These are phyloP conservation scores for Colletotrichum filicis DNA, from an alignment of 2,329 filamentous ascomycete genomes.

Conservation along the genomic window DNA sequence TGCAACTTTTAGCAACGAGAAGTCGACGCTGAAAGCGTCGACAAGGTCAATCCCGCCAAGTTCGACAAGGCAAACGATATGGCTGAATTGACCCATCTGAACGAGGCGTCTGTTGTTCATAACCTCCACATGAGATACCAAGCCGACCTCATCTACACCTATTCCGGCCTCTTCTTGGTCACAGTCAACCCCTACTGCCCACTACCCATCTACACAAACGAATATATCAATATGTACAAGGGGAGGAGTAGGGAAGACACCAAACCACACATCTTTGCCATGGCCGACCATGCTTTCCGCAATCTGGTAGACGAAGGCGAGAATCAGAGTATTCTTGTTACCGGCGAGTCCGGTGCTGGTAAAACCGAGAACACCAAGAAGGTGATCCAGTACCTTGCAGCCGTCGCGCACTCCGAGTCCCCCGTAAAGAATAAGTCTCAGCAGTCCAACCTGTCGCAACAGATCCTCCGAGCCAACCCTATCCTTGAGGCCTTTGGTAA, in stretches of 20 bases:
- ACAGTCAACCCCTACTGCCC: constrained; percentile 97
- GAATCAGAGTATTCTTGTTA: constrained; percentile 98
- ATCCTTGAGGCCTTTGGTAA: constrained; percentile 99
- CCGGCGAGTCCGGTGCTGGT: constrained; percentile 95
- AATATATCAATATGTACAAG: constrained; percentile 98
- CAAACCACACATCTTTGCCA: constrained; percentile 96
- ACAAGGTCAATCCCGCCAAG: constrained; percentile 99
- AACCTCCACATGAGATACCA: constrained; percentile 96
- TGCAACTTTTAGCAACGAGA: constrained; percentile 76
- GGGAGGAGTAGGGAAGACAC: constrained; percentile 92
- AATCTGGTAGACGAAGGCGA: constrained; percentile 94
- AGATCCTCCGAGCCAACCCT: constrained; percentile 95
- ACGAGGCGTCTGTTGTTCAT: constrained; percentile 97
- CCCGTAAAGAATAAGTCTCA: constrained; percentile 69
- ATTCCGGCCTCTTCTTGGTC: constrained; percentile 95
- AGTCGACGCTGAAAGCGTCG: constrained; percentile 85
- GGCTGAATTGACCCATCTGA: constrained; percentile 97
- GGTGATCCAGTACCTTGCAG: constrained; percentile 97
- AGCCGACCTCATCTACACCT: constrained; percentile 96
- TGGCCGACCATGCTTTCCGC: constrained; percentile 96
- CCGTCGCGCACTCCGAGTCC: constrained; percentile 88
- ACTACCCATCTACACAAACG: constrained; percentile 93
- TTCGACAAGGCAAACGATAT: constrained; percentile 99
- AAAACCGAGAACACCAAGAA: constrained; percentile 99
- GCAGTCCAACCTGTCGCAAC: constrained; percentile 90